Percentiles rank a stretch among this genome's conserved stretches.
These are phyloP conservation scores for Quercus rubra DNA, from an alignment of 306 rosid genomes.

Conservation along the genomic window DNA sequence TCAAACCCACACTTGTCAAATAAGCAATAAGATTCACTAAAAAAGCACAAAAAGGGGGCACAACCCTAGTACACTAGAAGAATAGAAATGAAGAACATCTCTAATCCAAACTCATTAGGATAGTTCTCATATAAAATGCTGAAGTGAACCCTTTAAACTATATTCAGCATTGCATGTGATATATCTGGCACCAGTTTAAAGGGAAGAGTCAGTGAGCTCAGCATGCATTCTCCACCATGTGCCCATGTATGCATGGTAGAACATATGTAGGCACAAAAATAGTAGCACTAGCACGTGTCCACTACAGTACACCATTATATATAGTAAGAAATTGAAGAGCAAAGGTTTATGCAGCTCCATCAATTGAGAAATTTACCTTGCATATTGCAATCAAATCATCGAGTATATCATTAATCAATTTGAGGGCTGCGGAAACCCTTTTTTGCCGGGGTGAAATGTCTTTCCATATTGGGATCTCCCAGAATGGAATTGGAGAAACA, in stretches of 20 bases:
- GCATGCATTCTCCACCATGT: neutral
- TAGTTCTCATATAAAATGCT: no score
- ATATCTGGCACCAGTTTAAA: neutral
- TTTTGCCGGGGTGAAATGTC: slow-evolving; percentile 90
- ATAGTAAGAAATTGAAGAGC: slow-evolving; percentile 7
- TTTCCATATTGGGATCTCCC: slow-evolving; percentile 98
- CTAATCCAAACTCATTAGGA: no score
- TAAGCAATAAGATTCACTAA: no score
- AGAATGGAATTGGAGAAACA: slow-evolving; percentile 77
- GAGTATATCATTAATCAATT: slow-evolving; percentile 72
- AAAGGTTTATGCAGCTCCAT: slow-evolving; percentile 10
- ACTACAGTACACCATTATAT: neutral
- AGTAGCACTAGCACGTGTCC: neutral
- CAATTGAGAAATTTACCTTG: slow-evolving; percentile 60
- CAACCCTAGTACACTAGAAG: no score
- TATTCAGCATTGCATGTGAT: neutral
- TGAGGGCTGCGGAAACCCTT: slow-evolving; percentile 82
- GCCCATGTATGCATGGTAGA: neutral
- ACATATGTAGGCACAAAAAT: neutral
- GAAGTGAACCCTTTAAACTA: neutral
- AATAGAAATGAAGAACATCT: no score
- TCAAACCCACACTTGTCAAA: neutral
- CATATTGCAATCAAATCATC: slow-evolving; percentile 79
- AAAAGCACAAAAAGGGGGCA: no score
- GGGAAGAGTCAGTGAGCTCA: neutral